Conservation (phyloP, 306 rosid genomes). For the Gleditsia sinensis region DNA sequence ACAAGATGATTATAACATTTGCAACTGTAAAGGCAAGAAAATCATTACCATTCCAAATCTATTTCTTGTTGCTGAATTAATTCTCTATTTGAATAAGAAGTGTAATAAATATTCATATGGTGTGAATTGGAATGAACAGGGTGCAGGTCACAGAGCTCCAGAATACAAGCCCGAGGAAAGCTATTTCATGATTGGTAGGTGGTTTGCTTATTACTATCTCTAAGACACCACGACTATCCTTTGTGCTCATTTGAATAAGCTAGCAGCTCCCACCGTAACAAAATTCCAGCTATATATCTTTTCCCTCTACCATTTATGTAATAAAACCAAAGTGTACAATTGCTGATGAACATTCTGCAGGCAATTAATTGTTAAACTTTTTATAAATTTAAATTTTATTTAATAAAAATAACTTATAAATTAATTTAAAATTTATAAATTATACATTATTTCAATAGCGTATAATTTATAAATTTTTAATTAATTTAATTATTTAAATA, state of each 20-base stretch:
- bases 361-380: neutral
- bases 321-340: no score
- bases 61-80: neutral
- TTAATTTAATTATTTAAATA: no score
- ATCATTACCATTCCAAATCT: neutral
- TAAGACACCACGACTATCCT: neutral
- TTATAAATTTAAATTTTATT: neutral
- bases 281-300: neutral
- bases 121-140: conserved; percentile 27
- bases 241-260: neutral
- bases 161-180: conserved; percentile 40
- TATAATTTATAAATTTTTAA: neutral
- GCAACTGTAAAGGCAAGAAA: conserved; percentile 52
- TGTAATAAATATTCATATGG: neutral
- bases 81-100: neutral
- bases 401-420: no score
- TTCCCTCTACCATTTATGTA: neutral
- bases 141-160: conserved; percentile 51
- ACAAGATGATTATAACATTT: conserved; percentile 32
- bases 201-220: conserved; percentile 25
- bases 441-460: no score
- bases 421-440: no score
- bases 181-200: conserved; percentile 25
- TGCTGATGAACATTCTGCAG: neutral
- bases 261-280: neutral